Conservation (phyloP, 2,329 filamentous ascomycete species). For the Epichloe elymi region DNA sequence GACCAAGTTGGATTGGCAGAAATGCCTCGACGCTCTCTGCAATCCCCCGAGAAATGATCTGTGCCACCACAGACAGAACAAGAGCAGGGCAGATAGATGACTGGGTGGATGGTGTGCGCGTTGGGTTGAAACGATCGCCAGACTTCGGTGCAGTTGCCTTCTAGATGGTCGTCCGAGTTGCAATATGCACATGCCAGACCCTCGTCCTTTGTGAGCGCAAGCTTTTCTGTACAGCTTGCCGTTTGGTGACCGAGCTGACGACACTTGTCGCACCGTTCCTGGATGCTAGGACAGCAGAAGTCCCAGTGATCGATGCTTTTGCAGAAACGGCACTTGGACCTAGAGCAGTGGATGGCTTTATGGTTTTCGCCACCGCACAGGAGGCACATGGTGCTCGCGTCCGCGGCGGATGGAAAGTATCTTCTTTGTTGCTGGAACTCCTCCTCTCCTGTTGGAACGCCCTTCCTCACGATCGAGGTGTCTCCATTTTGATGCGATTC, state of each 20-base stretch:
- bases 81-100: slow-evolving; percentile 34
- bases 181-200: slow-evolving; percentile 49
- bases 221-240: slow-evolving; percentile 40
- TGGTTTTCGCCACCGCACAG: slow-evolving; percentile 39
- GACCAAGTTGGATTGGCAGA: slow-evolving; percentile 37
- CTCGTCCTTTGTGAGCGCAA: slow-evolving; percentile 38
- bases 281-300: slow-evolving; percentile 35
- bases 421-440: slow-evolving; percentile 26
- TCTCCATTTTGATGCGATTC: neutral
- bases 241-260: slow-evolving; percentile 46
- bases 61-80: slow-evolving; percentile 43
- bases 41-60: slow-evolving; percentile 46
- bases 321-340: slow-evolving; percentile 35
- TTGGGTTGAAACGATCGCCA: slow-evolving; percentile 44
- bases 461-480: slow-evolving; percentile 9
- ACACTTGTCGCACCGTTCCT: slow-evolving; percentile 44
- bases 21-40: slow-evolving; percentile 18
- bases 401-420: slow-evolving; percentile 38
- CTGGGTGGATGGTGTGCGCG: slow-evolving; percentile 29
- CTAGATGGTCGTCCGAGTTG: slow-evolving; percentile 39
- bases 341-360: slow-evolving; percentile 29
- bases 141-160: slow-evolving; percentile 44
- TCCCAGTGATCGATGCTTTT: slow-evolving; percentile 30
- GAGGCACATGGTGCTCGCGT: slow-evolving; percentile 33
- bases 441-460: slow-evolving; percentile 17